These are phyloP conservation scores for Microsporum canis DNA, from an alignment of 2,329 filamentous ascomycete genomes.

Conservation along the genomic window DNA sequence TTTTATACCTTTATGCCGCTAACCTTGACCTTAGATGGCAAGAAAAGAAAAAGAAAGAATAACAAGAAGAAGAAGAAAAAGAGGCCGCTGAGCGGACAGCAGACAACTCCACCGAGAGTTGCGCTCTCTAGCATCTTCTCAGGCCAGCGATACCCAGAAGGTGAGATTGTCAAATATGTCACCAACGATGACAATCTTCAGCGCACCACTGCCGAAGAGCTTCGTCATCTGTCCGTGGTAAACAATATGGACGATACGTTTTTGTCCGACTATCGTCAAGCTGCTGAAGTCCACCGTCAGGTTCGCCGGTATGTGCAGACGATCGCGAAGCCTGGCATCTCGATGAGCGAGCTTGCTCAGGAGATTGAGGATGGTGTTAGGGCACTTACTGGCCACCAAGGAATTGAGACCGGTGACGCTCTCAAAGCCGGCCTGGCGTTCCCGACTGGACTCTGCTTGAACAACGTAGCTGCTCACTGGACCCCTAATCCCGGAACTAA, in stretches of 20 bases:
- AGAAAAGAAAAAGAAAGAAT: conserved; percentile 39
- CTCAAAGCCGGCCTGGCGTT: conserved; percentile 45
- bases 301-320: conserved; percentile 41
- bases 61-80: conserved; percentile 35
- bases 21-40: conserved; percentile 14
- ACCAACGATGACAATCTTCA: conserved; percentile 32
- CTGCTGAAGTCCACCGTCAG: conserved; percentile 46
- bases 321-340: conserved; percentile 41
- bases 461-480: conserved; percentile 45
- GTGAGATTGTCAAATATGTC: conserved; percentile 37
- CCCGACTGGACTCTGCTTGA: conserved; percentile 44
- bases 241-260: conserved; percentile 39
- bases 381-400: conserved; percentile 40
- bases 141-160: conserved; percentile 34
- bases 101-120: conserved; percentile 39
- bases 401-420: conserved; percentile 42
- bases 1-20: neutral
- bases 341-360: conserved; percentile 40
- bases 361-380: conserved; percentile 46
- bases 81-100: conserved; percentile 24
- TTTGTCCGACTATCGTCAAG: conserved; percentile 45
- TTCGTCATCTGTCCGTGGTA: conserved; percentile 30
- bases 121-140: conserved; percentile 38
- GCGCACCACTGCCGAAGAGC: conserved; percentile 39
- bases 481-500: conserved; percentile 49